Base-by-base conservation (phyloP, 495 filamentous ascomycete species). In the Lindgomyces ingoldianus region DNA sequence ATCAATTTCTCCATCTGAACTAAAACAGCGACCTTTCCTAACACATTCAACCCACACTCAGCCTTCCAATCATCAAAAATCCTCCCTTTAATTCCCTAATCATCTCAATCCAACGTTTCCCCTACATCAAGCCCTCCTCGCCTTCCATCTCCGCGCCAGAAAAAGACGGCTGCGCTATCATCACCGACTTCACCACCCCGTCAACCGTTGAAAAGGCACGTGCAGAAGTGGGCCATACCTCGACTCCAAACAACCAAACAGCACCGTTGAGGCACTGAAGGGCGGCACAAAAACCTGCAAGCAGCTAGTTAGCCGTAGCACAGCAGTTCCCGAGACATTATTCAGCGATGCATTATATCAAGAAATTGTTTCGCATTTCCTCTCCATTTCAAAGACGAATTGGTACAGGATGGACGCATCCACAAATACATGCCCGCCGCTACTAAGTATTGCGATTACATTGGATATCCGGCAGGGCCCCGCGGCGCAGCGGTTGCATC, bases 161-260 rank as follows among this genome's bases (percentile, higher is more conserved):
- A 48, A 55, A 45, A 47, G 49, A 62, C 39, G 59, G 49, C 24
- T 62, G 59, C n/a, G 49, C 30, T 4, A 62, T 55, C 11, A n/a
- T 55, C 4, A 26, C 36, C 4, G 59, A 27, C 22, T 55, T 62
- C 49, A 55, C 59, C 19, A 26, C 24, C 21, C 21, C 18, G 2
- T n/a, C 18, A 16, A 29, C 33, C 1, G n/a, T 62, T 26, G 59
- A 54, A 30, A n/a, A 26, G 27, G 48, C 59, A 1, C 48, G 50
- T 1, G 3, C 11, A 11, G 59, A 62, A 45, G 48, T 62, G 2
- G 55, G 21, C 59, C 59, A 2, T 62, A 45, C 22, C 59, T 62
- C n/a, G 59, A 62, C 25, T 10, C 25, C 4, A 24, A 55, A 2
- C 12, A 62, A 9, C 4, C 27, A n/a, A 24, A 19, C 1, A 54